Evolutionary conservation across 2,329 filamentous ascomycete genomes (phyloP), one percentile per base, ranked within the genome.

Genomic region (Diaporthe sp.): DNA sequence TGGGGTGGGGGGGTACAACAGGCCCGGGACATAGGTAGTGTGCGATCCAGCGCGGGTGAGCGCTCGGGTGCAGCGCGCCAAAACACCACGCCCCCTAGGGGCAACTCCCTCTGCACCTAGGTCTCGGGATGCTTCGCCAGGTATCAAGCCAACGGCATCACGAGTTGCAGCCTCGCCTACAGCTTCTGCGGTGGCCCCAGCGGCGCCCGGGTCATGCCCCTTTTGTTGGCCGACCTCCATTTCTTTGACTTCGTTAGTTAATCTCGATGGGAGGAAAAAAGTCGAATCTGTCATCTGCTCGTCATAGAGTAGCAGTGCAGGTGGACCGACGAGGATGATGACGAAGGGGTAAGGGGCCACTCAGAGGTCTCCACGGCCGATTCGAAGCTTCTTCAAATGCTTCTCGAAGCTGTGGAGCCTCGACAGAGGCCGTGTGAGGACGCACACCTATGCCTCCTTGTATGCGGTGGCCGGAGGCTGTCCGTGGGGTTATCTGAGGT

Each of bases 281-380:
- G 47, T 39, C 47, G 32, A 39, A 19, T 53, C 22, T 68, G 63
- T 53, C 35, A 53, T 71, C 27, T 71, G 70, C 4, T 42, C 56
- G 70, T 63, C 69, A 71, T 71, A 51, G n/a, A 37, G 56, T 53
- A 25, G 53, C 50, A 55, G 47, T 53, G 44, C 55, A 71, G 37
- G 70, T 71, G 70, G 70, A 27, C 25, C 58, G 58, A 71, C 70
- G 44, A 37, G 70, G 56, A 71, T 71, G 70, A 63, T 63, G 70
- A 71, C 70, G 70, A 39, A 71, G 56, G 47, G 8, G 8, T 10
- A 53, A 35, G 56, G 56, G 47, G n/a, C 56, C 56, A 71, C 70
- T 53, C 25, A 55, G 56, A 58, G 17, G 55, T 35, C 42, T 61
- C 69, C 55, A 61, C 69, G 44, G 27, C 42, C 39, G 30, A 51